phyloP scores from a whole-genome alignment of 2,329 filamentous ascomycete species.

The Parasarocladium wereldwijsianum region DNA sequence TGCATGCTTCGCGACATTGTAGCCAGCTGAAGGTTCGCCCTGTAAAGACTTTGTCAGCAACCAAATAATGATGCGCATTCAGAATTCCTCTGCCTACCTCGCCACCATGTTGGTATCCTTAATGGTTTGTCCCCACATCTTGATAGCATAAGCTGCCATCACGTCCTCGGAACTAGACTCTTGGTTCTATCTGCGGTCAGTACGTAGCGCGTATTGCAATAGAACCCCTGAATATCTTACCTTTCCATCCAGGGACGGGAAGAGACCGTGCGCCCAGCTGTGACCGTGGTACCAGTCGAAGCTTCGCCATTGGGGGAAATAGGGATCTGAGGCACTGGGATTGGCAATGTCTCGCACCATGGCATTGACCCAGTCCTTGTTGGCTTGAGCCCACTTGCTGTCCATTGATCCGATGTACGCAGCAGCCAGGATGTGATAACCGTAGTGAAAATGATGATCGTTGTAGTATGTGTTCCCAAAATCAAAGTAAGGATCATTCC shows the following conservation, averaged over 20 bases:
- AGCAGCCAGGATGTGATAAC: slow-evolving; percentile 79
- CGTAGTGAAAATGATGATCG: slow-evolving; percentile 63
- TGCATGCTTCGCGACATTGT: slow-evolving; percentile 59
- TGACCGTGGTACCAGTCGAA: slow-evolving; percentile 96
- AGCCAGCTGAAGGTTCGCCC: slow-evolving; percentile 73
- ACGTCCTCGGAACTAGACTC: slow-evolving; percentile 85
- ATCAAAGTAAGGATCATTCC: slow-evolving; percentile 55
- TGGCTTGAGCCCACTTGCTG: slow-evolving; percentile 57
- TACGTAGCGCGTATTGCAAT: no score
- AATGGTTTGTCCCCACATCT: slow-evolving; percentile 79
- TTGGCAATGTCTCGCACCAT: slow-evolving; percentile 76
- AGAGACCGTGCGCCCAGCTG: slow-evolving; percentile 78
- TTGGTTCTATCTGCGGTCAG: slow-evolving; percentile 50
- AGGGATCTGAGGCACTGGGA: slow-evolving; percentile 52
- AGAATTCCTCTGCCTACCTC: slow-evolving; percentile 35
- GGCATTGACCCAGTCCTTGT: slow-evolving; percentile 68
- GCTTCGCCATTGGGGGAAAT: slow-evolving; percentile 67
- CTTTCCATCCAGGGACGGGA: slow-evolving; percentile 58
- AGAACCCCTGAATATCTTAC: slow-evolving; percentile 14
- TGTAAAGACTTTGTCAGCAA: slow-evolving; percentile 8
- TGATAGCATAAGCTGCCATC: slow-evolving; percentile 74
- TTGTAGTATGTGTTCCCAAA: slow-evolving; percentile 87
- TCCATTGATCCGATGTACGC: slow-evolving; percentile 73
- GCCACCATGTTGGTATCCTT: slow-evolving; percentile 71
- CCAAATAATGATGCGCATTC: background rate